Conservation (phyloP, 805 yeast genomes). For the Yarrowia hollandica region DNA sequence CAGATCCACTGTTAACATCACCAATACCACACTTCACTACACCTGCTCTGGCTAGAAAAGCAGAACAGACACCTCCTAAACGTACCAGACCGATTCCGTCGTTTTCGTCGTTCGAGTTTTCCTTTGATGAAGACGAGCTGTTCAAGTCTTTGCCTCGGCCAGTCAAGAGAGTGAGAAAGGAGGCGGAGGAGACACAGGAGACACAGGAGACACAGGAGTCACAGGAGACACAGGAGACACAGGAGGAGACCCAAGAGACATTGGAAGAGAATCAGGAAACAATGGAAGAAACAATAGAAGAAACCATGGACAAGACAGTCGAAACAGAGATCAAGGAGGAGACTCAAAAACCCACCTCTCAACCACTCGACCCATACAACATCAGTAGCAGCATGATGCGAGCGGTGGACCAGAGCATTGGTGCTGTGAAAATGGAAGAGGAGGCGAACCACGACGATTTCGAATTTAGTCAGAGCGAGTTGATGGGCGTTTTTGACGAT, state of each 20-base stretch:
- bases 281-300: neutral
- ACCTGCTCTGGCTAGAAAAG: neutral
- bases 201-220: neutral
- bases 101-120: constrained; percentile 12
- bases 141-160: neutral
- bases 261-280: neutral
- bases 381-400: constrained; percentile 8
- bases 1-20: neutral
- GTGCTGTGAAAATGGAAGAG: neutral
- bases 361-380: no score
- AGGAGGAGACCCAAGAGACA: neutral
- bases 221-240: neutral
- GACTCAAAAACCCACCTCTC: neutral
- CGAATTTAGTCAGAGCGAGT: constrained; percentile 3
- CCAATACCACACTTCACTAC: no score
- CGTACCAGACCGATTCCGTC: neutral
- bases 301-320: neutral
- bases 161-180: neutral
- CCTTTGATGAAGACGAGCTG: constrained; percentile 13
- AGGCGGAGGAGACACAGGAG: neutral
- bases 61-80: neutral
- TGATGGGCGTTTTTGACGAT: neutral
- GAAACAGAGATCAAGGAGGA: neutral
- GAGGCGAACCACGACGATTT: neutral
- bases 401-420: constrained; percentile 17